These are phyloP conservation scores for Pittosporum tobira DNA, from an alignment of 129 eudicot species.

Conservation along the genomic window DNA sequence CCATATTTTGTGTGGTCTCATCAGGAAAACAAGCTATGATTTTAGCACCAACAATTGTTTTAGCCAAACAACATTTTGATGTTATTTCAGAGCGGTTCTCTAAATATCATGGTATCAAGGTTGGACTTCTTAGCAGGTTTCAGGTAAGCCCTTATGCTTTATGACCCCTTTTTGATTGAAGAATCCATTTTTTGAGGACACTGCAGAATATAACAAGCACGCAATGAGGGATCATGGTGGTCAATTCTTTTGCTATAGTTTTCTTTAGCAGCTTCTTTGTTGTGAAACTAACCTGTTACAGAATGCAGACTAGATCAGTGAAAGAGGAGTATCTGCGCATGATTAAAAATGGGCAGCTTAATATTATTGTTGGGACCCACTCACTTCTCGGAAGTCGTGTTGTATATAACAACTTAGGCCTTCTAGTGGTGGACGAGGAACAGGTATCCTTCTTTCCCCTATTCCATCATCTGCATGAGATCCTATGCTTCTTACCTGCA, in stretches of 20 bases:
- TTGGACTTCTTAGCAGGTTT: constrained; percentile 95
- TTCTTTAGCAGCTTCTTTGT: constrained; percentile 9
- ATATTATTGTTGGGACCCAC: constrained; percentile 91
- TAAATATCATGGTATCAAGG: constrained; percentile 54
- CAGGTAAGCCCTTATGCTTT: constrained; percentile 45
- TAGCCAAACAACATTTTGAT: constrained; percentile 88
- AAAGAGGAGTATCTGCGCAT: constrained; percentile 62
- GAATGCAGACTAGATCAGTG: constrained; percentile 62
- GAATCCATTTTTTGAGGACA: neutral
- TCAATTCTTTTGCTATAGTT: neutral
- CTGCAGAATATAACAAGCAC: neutral
- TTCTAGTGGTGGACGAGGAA: constrained; percentile 94
- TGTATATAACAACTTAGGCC: constrained; percentile 69
- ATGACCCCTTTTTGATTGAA: neutral
- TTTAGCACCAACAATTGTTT: constrained; percentile 89
- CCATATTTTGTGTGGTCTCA: constrained; percentile 78
- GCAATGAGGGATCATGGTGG: neutral
- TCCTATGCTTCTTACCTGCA: neutral
- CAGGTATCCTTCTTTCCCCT: constrained; percentile 53
- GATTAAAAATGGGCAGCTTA: constrained; percentile 75
- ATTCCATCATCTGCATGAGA: neutral
- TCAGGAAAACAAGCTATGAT: constrained; percentile 95
- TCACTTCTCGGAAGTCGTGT: constrained; percentile 86
- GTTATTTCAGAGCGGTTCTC: constrained; percentile 81
- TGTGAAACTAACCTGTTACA: constrained; percentile 31